Evolutionary conservation across 2,329 filamentous ascomycete genomes (phyloP).

Genomic region (Neopestalotiopsis clavispora): DNA sequence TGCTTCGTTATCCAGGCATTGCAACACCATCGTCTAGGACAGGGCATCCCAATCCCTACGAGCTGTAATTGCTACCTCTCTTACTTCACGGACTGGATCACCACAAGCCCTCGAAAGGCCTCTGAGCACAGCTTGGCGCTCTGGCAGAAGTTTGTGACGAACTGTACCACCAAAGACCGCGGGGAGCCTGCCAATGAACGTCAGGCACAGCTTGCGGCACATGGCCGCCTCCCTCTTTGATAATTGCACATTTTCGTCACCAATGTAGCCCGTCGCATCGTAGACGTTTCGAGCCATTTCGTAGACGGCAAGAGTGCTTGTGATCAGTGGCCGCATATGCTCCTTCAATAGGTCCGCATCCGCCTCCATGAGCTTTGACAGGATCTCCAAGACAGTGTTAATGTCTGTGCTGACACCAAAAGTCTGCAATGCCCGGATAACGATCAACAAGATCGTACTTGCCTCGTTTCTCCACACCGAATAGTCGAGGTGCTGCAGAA

Average conservation of each 20-base stretch:
- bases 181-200: constrained; percentile 54
- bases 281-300: constrained; percentile 31
- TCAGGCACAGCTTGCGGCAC: constrained; percentile 53
- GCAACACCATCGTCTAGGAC: constrained; percentile 20
- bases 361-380: constrained; percentile 52
- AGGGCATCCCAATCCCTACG: constrained; percentile 53
- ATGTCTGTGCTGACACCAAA: constrained; percentile 48
- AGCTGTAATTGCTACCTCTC: constrained; percentile 53
- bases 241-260: constrained; percentile 1
- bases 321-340: constrained; percentile 55
- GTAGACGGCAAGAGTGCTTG: constrained; percentile 46
- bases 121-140: not conserved
- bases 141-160: not conserved
- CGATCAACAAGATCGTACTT: constrained; percentile 50
- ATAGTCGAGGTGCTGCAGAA: constrained; percentile 55
- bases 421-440: constrained; percentile 51
- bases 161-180: constrained; percentile 37
- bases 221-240: constrained; percentile 25
- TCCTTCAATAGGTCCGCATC: constrained; percentile 50
- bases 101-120: constrained; percentile 51
- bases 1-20: too few relatives aligned
- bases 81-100: constrained; percentile 57
- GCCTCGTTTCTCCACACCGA: constrained; percentile 58
- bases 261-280: constrained; percentile 19
- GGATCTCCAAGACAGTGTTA: constrained; percentile 51